These are phyloP conservation scores for Capsicum pubescens DNA, from an alignment of 257 asterid species.

Conservation along the genomic window DNA sequence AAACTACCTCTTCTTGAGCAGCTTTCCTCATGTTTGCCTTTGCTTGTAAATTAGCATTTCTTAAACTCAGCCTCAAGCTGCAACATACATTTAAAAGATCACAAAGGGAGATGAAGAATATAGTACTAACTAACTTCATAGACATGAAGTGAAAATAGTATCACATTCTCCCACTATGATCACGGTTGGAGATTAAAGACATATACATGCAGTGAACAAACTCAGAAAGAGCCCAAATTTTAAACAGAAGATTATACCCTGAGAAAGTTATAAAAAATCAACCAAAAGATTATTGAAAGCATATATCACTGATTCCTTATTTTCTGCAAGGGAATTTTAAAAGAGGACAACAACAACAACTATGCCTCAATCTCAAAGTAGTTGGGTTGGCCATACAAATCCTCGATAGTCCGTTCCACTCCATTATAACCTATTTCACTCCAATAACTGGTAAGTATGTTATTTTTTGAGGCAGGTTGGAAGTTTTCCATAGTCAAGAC, in stretches of 20 bases:
- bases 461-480: background rate
- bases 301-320: background rate
- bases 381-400: background rate
- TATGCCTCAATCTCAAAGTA: background rate
- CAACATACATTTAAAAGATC: slow-evolving; percentile 22
- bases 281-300: background rate
- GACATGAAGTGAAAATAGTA: background rate
- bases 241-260: background rate
- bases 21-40: slow-evolving; percentile 80
- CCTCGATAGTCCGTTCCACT: background rate
- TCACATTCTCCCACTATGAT: background rate
- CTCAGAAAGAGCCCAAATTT: background rate
- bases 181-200: background rate
- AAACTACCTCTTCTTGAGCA: slow-evolving; percentile 81
- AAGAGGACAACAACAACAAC: background rate
- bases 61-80: slow-evolving; percentile 70
- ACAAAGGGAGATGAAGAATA: background rate
- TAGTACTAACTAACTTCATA: background rate
- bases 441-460: background rate
- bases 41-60: slow-evolving; percentile 91
- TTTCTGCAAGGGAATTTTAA: background rate
- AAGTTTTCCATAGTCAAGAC: background rate
- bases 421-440: background rate
- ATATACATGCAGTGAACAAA: background rate
- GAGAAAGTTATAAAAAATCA: background rate